Conservation (phyloP, 2,329 filamentous ascomycete species). For the Sporothrix inflata region DNA sequence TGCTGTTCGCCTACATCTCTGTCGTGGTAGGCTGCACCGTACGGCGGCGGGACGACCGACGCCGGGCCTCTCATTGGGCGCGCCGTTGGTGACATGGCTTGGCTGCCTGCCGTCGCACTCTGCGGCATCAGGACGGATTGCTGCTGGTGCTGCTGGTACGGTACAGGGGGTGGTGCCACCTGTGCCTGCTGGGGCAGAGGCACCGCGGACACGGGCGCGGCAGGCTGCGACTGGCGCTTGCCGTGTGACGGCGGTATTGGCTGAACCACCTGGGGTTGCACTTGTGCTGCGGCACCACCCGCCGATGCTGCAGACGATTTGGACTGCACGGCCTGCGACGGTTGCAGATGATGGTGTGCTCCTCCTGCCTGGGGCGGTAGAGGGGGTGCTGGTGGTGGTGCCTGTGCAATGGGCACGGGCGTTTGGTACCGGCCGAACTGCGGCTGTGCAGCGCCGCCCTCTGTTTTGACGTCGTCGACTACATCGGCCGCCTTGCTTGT, state of each 20-base stretch:
- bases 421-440: slow-evolving; percentile 40
- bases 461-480: slow-evolving; percentile 46
- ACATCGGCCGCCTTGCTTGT: slow-evolving; percentile 28
- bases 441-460: slow-evolving; percentile 39
- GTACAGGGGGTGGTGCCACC: not conserved
- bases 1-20: slow-evolving; percentile 27
- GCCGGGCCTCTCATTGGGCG: slow-evolving; percentile 35
- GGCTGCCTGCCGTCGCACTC: slow-evolving; percentile 39
- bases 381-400: slow-evolving; percentile 38
- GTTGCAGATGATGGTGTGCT: slow-evolving; percentile 29
- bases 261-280: slow-evolving; percentile 26
- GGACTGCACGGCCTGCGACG: not conserved
- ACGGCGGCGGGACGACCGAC: slow-evolving; percentile 23
- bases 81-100: slow-evolving; percentile 52
- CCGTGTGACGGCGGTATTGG: slow-evolving; percentile 31
- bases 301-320: not conserved
- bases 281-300: slow-evolving; percentile 29
- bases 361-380: slow-evolving; percentile 30
- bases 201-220: slow-evolving; percentile 30
- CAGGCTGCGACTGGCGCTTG: slow-evolving; percentile 35
- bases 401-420: slow-evolving; percentile 41
- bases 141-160: slow-evolving; percentile 22
- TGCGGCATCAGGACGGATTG: slow-evolving; percentile 29
- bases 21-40: slow-evolving; percentile 31
- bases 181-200: slow-evolving; percentile 29